Evolutionary conservation across 1,284 basidiomycete species (phyloP), one percentile per base, ranked within the genome.

Genomic region (Exobasidium cylindrosporum): DNA sequence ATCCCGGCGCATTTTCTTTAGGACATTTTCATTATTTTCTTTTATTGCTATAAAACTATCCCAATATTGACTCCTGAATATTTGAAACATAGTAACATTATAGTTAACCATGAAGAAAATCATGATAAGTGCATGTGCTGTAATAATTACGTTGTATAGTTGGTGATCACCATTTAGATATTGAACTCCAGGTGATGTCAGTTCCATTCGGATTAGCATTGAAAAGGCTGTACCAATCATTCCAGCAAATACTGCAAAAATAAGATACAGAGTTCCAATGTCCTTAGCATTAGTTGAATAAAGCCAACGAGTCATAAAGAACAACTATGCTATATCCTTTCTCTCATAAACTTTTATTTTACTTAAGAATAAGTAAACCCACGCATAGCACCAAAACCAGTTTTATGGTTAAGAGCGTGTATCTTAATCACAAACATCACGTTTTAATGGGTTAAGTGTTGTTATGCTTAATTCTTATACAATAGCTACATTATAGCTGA

Each of bases 141-240:
- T 79, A 72, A 74, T 76, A 56, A 78, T 79, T 44, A 80, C 75
- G 62, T 77, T 79, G 58, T 73, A 80, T 47, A 79, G 64, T 64
- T 79, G 69, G 65, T 76, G 72, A 62, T 80, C 69, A 50, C 72
- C 72, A 58, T 74, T 70, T 63, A 75, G 66, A 66, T 67, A 75
- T 64, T 80, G 74, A 54, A 68, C 73, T 60, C 76, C 76, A 63
- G 76, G 72, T 54, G 76, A 70, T 63, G 78, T 68, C 28, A 64
- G 58, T 53, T 64, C 59, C 35, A 64, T 64, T 46, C 62, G 59
- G 46, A 64, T 60, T 59, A 61, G 58, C 58, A 61, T 60, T 52
- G 65, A 40, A 57, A 64, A 54, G 29, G 53, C 59, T 58, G 49
- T 58, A 43, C 62, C 54, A 24, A 67, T 62, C 57, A 55, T 54